Percentiles rank a stretch among this genome's conserved stretches.
These are phyloP conservation scores for Psilocybe cubensis DNA, from an alignment of 768 basidiomycete genomes.

Conservation along the genomic window DNA sequence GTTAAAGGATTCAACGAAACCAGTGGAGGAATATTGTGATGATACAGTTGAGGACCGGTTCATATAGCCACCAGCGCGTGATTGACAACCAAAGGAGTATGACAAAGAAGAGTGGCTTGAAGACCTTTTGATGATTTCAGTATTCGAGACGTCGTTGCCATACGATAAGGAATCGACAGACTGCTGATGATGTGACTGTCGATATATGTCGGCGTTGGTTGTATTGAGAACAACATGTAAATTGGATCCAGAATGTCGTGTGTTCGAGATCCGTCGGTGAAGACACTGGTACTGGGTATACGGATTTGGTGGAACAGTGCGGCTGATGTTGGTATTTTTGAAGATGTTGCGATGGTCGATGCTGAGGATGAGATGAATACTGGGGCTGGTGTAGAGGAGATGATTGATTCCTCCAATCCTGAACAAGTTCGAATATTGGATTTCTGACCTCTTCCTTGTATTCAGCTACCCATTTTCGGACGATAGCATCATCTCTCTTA, in stretches of 20 bases:
- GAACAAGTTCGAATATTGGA: constrained; percentile 51
- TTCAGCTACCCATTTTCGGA: constrained; percentile 62
- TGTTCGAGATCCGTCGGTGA: constrained; percentile 36
- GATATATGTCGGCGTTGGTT: constrained; percentile 23
- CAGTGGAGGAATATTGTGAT: constrained; percentile 8
- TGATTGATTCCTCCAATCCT: constrained; percentile 39
- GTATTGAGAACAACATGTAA: constrained; percentile 11
- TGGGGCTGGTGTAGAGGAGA: constrained; percentile 39
- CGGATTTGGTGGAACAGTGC: constrained; percentile 17
- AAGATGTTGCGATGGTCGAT: constrained; percentile 20
- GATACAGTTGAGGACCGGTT: constrained; percentile 14
- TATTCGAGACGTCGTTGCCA: constrained; percentile 20
- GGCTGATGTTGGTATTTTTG: constrained; percentile 20
- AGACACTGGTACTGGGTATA: constrained; percentile 20
- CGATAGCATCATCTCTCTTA: constrained; percentile 53
- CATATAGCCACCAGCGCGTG: constrained; percentile 12
- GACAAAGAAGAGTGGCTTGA: constrained; percentile 26
- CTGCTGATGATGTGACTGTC: constrained; percentile 36
- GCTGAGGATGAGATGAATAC: constrained; percentile 23
- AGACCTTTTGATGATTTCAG: constrained; percentile 22
- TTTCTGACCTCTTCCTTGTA: constrained; percentile 73
- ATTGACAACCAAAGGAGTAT: constrained; percentile 23
- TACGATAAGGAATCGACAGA: constrained; percentile 21
- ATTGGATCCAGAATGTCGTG: constrained; percentile 25
- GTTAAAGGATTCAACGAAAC: constrained; percentile 5